These are phyloP conservation scores for Lasiodiplodia theobromae DNA, from an alignment of 2,329 filamentous ascomycete genomes.

Conservation along the genomic window DNA sequence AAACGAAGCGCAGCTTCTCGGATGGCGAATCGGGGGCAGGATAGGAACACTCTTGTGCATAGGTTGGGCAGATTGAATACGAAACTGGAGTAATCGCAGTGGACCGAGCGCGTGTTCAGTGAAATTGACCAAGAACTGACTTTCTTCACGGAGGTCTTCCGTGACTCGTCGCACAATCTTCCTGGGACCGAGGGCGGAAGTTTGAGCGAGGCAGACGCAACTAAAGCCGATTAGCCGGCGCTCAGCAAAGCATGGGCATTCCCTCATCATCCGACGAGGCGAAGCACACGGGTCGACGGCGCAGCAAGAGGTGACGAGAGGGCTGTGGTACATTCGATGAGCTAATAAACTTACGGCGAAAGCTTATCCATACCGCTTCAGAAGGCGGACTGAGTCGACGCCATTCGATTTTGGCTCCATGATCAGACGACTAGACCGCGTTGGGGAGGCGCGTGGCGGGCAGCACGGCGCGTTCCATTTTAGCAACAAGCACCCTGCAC, in stretches of 20 bases:
- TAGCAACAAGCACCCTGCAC: not conserved
- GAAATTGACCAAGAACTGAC: not conserved
- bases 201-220: not conserved
- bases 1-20: constrained; percentile 10
- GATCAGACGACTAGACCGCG: not conserved
- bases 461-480: not conserved
- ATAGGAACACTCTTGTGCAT: constrained; percentile 7
- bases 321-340: not conserved
- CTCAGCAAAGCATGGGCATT: not conserved
- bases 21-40: constrained; percentile 11
- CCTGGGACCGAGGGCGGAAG: not conserved
- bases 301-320: not conserved
- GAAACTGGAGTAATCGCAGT: constrained; percentile 10
- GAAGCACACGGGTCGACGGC: not conserved
- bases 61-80: constrained; percentile 26
- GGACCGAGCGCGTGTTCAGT: not conserved
- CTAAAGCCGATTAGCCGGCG: not conserved
- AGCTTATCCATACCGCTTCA: not conserved
- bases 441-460: not conserved
- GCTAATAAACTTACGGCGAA: constrained; percentile 3
- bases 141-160: not conserved
- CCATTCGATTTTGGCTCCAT: constrained; percentile 3
- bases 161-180: constrained; percentile 7
- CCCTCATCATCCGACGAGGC: not conserved
- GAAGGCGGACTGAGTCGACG: constrained; percentile 11